Evolutionary conservation across 371 early-diverging fungal genomes (phyloP), one percentile per base, ranked within the genome.

Genomic region (Conidiobolus incongruus): DNA sequence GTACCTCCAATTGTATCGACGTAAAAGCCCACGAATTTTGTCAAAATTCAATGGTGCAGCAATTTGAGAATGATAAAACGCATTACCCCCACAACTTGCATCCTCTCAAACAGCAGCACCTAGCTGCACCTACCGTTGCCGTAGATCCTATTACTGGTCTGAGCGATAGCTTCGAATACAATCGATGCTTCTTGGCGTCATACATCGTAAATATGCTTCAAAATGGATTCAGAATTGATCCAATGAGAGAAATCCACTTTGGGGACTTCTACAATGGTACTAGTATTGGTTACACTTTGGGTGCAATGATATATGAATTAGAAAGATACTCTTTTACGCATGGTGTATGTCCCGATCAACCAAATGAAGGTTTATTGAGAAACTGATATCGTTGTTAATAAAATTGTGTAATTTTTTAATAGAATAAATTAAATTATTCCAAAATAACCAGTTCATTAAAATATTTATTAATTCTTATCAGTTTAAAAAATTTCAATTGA

Each of bases 241-340:
- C 30, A 15, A 12, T 41, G 6, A 11, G 32, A 6, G 29, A 12
- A 6, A 41, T 41, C 15, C 26, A 17, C 15, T 41, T 41, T 29
- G 10, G 29, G 7, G 41, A 41, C 20, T 13, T 16, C 16, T 23
- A 41, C 17, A n/a, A 29, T 24, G 30, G 21, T n/a, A 41, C 30
- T 2, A 41, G 30, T 41, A 41, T 30, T 10, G 41, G 41, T 24
- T 41, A 29, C 29, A 41, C 41, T 10, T 15, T 41, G 11, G 41
- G 41, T 7, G 41, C 41, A 15, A 41, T 41, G 30, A 41, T 41
- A n/a, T 41, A 41, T 30, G 41, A 41, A 19, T 24, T 41, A 19
- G 41, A 41, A 19, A 12, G 11, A 15, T 15, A 15, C 30, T 41
- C 41, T 16, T 41, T 41, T 15, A 29, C 11, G 5, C 11, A 41